These are phyloP conservation scores for Yarrowia hollandica DNA, from an alignment of 805 yeast species.

Conservation along the genomic window DNA sequence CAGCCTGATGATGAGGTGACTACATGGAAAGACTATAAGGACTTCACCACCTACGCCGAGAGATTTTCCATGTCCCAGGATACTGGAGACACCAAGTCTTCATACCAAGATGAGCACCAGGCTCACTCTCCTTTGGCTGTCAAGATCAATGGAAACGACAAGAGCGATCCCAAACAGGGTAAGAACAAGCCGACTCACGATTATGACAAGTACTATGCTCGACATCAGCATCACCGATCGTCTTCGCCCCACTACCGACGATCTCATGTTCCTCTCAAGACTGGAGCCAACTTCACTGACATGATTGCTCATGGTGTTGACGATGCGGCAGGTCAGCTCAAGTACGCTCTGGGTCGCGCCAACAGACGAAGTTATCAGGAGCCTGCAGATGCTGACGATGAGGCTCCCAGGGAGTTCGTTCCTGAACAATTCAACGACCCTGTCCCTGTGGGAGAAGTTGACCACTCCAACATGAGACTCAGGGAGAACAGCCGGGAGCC, in stretches of 20 bases:
- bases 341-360: constrained; percentile 19
- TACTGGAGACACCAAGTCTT: constrained; percentile 41
- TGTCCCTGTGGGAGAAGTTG: constrained; percentile 1
- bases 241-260: constrained; percentile 11
- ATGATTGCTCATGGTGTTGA: constrained; percentile 24
- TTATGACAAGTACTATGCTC: constrained; percentile 22
- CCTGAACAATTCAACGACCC: constrained; percentile 2
- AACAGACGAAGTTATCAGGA: constrained; percentile 14
- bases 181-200: constrained; percentile 14
- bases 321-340: constrained; percentile 21
- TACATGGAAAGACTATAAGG: constrained; percentile 87
- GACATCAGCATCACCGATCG: constrained; percentile 22
- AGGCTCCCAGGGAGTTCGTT: not conserved
- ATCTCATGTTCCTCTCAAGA: constrained; percentile 18
- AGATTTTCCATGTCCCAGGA: constrained; percentile 40
- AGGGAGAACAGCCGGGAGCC: not conserved
- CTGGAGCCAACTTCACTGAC: constrained; percentile 18
- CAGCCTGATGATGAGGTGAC: constrained; percentile 94
- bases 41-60: constrained; percentile 48
- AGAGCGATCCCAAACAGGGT: not conserved
- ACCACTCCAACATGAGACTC: not conserved
- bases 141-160: not conserved
- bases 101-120: constrained; percentile 13
- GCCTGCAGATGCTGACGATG: not conserved
- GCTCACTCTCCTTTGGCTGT: constrained; percentile 27